Percentiles rank a stretch among this genome's conserved stretches.
Evolutionary conservation across 1,284 basidiomycete genomes (phyloP).

Genomic region (Ustilago crameri): DNA sequence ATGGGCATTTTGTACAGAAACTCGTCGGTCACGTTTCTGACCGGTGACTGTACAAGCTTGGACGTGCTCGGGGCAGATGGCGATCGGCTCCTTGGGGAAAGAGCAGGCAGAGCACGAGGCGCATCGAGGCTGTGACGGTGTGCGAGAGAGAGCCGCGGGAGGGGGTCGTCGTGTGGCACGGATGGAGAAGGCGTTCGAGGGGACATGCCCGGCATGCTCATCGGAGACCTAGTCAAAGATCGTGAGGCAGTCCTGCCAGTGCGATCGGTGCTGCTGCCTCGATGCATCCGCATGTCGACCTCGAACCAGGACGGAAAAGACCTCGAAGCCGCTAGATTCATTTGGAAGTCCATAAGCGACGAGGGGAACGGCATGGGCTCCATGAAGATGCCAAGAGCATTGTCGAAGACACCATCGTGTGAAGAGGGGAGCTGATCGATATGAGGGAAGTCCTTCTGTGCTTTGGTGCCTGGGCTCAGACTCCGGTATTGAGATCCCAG

Average conservation of each 20-base stretch:
- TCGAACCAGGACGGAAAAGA: conserved; percentile 13
- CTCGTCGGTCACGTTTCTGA: neutral
- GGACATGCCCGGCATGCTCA: conserved; percentile 3
- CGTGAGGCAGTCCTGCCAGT: neutral
- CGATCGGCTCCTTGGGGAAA: neutral
- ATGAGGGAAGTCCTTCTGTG: neutral
- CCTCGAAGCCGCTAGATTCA: neutral
- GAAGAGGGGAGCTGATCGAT: conserved; percentile 11
- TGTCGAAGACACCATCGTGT: conserved; percentile 4
- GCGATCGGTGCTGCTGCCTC: neutral
- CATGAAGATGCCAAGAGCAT: conserved; percentile 29
- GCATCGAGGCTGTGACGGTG: conserved; percentile 12
- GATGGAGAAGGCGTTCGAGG: conserved; percentile 16
- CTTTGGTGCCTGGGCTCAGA: neutral
- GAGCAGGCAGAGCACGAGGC: conserved; percentile 9
- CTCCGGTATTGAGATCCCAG: neutral
- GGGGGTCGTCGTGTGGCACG: conserved; percentile 12
- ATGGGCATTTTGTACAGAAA: conserved; percentile 43
- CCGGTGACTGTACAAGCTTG: neutral
- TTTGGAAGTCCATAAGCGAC: conserved; percentile 16
- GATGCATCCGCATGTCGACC: conserved; percentile 11
- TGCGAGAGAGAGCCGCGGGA: conserved; percentile 16
- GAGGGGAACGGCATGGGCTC: conserved; percentile 19
- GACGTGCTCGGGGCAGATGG: neutral
- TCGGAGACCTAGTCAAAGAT: conserved; percentile 17